A percentile compares a stretch with the other conserved stretches of the same genome.
phyloP scores from a whole-genome alignment of 192 early-diverging fungal genomes.

The Pecoramyces ruminantium region DNA sequence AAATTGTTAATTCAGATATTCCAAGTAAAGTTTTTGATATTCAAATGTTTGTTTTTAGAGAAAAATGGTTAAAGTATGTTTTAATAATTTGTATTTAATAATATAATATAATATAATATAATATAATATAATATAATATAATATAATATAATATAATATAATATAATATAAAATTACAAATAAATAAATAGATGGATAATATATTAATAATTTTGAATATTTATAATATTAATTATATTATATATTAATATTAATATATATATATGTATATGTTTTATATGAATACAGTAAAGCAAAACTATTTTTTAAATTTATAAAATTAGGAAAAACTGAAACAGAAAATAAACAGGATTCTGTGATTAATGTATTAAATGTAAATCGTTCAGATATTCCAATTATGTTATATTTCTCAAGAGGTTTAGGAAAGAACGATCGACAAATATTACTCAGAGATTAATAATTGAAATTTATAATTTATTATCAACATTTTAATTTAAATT shows the following conservation, averaged over 20 bases:
- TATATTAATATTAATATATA: no score
- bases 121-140: no score
- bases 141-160: no score
- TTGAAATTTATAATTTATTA: no score
- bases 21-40: not conserved
- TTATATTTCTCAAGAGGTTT: not conserved
- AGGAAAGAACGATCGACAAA: not conserved
- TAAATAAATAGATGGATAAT: no score
- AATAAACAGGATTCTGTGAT: not conserved
- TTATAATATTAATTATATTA: no score
- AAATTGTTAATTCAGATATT: not conserved
- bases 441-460: not conserved
- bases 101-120: no score
- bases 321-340: not conserved
- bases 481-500: not conserved
- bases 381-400: not conserved
- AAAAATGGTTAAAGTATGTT: not conserved
- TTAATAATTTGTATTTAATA: not conserved
- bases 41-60: not conserved
- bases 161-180: no score
- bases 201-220: no score
- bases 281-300: not conserved
- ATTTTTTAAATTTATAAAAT: not conserved
- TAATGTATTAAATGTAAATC: not conserved
- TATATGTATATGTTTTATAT: not conserved